A percentile compares a stretch with the other conserved stretches of the same genome.
Evolutionary conservation across 441 rosid species (phyloP).

Genomic region (Hura crepitans): DNA sequence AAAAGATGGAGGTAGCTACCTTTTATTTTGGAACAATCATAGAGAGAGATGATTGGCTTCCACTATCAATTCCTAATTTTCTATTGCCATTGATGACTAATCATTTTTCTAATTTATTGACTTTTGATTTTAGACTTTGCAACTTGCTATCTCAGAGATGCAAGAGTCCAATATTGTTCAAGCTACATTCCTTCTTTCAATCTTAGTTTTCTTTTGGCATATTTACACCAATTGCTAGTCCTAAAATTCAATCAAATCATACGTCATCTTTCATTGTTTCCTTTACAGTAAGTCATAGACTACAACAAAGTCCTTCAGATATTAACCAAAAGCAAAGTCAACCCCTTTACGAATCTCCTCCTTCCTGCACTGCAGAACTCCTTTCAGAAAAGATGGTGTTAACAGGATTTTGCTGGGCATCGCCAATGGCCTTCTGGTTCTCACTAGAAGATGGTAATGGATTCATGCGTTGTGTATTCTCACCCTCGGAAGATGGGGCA

Average conservation of each 20-base stretch:
- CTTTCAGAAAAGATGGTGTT: conserved; percentile 33
- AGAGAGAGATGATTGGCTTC: too few species aligned
- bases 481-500: conserved; percentile 28
- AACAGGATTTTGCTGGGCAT: conserved; percentile 35
- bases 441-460: conserved; percentile 30
- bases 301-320: background rate
- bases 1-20: too few species aligned
- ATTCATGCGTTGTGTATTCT: conserved; percentile 24
- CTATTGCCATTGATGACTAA: too few species aligned
- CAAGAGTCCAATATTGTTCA: too few species aligned
- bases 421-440: conserved; percentile 28
- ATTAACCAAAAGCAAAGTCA: conserved; percentile 1
- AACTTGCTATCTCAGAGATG: too few species aligned
- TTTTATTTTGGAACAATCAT: too few species aligned
- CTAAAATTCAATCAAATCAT: background rate
- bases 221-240: too few species aligned
- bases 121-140: too few species aligned
- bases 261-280: background rate
- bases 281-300: background rate
- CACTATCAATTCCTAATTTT: too few species aligned
- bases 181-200: too few species aligned
- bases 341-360: conserved; percentile 22
- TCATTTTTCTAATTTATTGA: too few species aligned
- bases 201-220: too few species aligned
- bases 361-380: conserved; percentile 20